Conservation (phyloP, 1,284 basidiomycete genomes). For the Boletus hoseneyae region DNA sequence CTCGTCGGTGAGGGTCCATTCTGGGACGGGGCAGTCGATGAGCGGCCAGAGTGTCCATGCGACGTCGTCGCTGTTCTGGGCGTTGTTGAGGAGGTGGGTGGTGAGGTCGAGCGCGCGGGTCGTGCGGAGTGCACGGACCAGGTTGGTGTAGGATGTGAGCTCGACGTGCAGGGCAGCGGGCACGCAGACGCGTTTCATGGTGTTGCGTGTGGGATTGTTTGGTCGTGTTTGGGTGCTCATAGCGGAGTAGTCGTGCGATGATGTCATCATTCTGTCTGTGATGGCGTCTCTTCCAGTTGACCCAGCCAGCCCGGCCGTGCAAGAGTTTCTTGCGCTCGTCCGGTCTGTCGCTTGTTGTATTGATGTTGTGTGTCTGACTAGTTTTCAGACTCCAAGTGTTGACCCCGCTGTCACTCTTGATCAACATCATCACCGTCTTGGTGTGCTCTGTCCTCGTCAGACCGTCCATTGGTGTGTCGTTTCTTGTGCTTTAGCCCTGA, state of each 20-base stretch:
- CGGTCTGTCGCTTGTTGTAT: slow-evolving; percentile 31
- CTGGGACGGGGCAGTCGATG: slow-evolving; percentile 30
- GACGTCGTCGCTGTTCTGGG: slow-evolving; percentile 4
- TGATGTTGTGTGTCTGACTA: neutral
- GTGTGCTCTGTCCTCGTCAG: slow-evolving; percentile 53
- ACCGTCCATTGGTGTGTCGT: slow-evolving; percentile 46
- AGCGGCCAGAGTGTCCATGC: slow-evolving; percentile 32
- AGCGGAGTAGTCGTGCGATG: too few relatives aligned
- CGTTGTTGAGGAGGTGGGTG: slow-evolving; percentile 21
- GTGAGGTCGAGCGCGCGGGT: slow-evolving; percentile 28
- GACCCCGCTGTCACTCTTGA: slow-evolving; percentile 71
- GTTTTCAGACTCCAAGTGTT: slow-evolving; percentile 63
- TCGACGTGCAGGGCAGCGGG: slow-evolving; percentile 24
- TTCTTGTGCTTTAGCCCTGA: too few relatives aligned
- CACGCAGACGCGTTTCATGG: slow-evolving; percentile 12
- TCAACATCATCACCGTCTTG: slow-evolving; percentile 61
- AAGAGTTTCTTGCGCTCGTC: slow-evolving; percentile 55
- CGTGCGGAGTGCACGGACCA: slow-evolving; percentile 28
- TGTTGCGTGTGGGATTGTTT: slow-evolving; percentile 17
- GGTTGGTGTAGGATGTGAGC: slow-evolving; percentile 25
- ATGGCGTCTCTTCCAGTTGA: slow-evolving; percentile 53
- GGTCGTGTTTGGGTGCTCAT: slow-evolving; percentile 18
- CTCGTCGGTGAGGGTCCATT: slow-evolving; percentile 30
- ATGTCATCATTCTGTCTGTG: slow-evolving; percentile 9
- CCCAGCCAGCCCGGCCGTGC: slow-evolving; percentile 47